Percentiles rank a stretch among this genome's conserved stretches.
phyloP scores from a whole-genome alignment of 2,329 filamentous ascomycete species.

The Chaetoscypha palmicola region DNA sequence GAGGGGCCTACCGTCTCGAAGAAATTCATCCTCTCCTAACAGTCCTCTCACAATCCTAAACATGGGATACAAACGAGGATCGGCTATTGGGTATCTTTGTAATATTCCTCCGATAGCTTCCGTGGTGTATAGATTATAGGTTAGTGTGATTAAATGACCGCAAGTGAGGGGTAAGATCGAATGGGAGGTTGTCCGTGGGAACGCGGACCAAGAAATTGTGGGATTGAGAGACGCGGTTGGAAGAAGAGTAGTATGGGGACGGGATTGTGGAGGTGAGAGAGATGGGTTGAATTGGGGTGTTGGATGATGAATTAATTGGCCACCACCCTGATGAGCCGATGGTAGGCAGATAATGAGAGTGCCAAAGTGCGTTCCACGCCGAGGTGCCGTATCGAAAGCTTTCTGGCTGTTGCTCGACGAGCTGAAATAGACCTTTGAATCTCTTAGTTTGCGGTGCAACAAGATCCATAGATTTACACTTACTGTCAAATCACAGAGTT shows the following conservation, averaged over 20 bases:
- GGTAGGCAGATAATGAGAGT: conserved; percentile 46
- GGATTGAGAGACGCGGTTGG: conserved; percentile 10
- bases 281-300: conserved; percentile 7
- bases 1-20: conserved; percentile 30
- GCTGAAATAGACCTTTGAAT: conserved; percentile 41
- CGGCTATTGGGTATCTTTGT: conserved; percentile 21
- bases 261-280: conserved; percentile 3
- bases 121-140: conserved; percentile 49
- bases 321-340: conserved; percentile 27
- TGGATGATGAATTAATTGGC: conserved; percentile 10
- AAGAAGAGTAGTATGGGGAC: conserved; percentile 5
- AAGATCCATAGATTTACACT: conserved; percentile 35
- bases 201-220: conserved; percentile 41
- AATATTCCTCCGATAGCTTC: conserved; percentile 28
- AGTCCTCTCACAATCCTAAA: conserved; percentile 31
- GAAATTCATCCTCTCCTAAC: conserved; percentile 31
- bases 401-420: conserved; percentile 44
- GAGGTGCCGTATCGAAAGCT: conserved; percentile 48
- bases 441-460: conserved; percentile 18
- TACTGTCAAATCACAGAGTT: conserved; percentile 53
- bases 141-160: conserved; percentile 50
- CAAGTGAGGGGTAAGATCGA: conserved; percentile 42
- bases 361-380: conserved; percentile 41
- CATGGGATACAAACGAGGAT: conserved; percentile 33
- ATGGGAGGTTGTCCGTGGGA: conserved; percentile 47